Base-by-base conservation (phyloP, 805 yeast species). In the Citeromyces matritensis region DNA sequence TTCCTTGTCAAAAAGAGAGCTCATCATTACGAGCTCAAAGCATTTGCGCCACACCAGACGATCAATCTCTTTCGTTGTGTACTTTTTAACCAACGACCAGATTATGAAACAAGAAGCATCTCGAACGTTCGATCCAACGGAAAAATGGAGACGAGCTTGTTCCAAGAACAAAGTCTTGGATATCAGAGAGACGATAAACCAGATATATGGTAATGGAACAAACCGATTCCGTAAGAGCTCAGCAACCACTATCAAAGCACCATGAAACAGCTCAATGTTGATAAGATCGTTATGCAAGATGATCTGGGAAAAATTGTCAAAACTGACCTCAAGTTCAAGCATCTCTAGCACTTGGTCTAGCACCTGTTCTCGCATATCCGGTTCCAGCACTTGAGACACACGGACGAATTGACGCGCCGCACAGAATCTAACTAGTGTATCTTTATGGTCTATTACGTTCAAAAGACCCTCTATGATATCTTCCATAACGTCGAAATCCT, bases 51-150 rank as follows among this genome's bases (percentile, higher is more conserved):
- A 30, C 1, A 42, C 23, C 0, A 40, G 40, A 1, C 44, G 34
- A 1, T 37, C 29, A 4, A 58, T 37, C 6, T 43, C 43, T 0
- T 31, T 24, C 1, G 38, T 35, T 6, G 29, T 15, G 7, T 8
- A 19, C 45, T 54, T 53, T 39, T 78, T 62, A 24, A 69, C 61
- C 11, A 79, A 33, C 0, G 94, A 68, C 97, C 97, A 86, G n/a
- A 72, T 53, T 0, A 81, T 69, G 44, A 79, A 86, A 49, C 93
- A 80, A 0, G 88, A 72, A 0, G 95, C 73, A 49, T 86, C 97
- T 35, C 94, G 62, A 2, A 88, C 64, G 40, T 76, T 83, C 2
- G 67, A 52, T 1, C 94, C 94, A 5, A 67, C 47, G 0, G 72
- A 55, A 14, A 58, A 55, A 0, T 73, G 65, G 5, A 71, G 43